Percentiles rank a stretch among this genome's conserved stretches.
phyloP scores from a whole-genome alignment of 768 basidiomycete genomes.

The Rhodotorula toruloides region DNA sequence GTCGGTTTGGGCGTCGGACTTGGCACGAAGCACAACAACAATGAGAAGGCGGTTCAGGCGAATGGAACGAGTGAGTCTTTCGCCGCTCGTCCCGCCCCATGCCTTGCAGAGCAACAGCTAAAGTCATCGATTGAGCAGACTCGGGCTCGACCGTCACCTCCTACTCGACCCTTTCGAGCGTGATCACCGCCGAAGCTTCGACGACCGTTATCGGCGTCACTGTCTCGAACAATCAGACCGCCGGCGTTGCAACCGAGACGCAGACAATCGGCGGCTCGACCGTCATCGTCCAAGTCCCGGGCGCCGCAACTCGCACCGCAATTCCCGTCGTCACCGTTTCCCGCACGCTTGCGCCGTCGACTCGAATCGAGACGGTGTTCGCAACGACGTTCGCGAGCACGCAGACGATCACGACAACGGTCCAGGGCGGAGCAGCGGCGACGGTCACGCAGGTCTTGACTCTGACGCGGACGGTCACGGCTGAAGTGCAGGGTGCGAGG shows the following conservation, averaged over 20 bases:
- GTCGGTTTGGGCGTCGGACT: conserved; percentile 31
- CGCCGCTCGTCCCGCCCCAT: no score
- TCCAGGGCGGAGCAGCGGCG: not conserved
- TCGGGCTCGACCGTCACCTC: conserved; percentile 10
- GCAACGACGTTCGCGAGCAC: conserved; percentile 23
- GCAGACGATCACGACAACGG: conserved; percentile 24
- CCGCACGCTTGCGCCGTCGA: conserved; percentile 7
- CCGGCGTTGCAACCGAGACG: not conserved
- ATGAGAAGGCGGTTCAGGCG: not conserved
- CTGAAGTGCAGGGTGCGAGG: not conserved
- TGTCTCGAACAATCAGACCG: not conserved
- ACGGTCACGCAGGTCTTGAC: conserved; percentile 19
- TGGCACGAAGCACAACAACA: conserved; percentile 12
- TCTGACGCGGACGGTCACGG: conserved; percentile 9
- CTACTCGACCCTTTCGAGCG: conserved; percentile 6
- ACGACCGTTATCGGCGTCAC: conserved; percentile 6
- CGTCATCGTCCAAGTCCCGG: not conserved
- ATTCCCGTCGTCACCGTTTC: conserved; percentile 7
- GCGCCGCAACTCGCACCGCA: not conserved
- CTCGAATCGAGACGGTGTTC: conserved; percentile 12
- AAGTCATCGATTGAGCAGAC: not conserved
- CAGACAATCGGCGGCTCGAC: conserved; percentile 17
- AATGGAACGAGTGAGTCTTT: not conserved
- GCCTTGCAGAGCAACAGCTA: not conserved
- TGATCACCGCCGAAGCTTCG: conserved; percentile 5